Conservation (phyloP, 768 basidiomycete species). For the Tremella yokohamensis region DNA sequence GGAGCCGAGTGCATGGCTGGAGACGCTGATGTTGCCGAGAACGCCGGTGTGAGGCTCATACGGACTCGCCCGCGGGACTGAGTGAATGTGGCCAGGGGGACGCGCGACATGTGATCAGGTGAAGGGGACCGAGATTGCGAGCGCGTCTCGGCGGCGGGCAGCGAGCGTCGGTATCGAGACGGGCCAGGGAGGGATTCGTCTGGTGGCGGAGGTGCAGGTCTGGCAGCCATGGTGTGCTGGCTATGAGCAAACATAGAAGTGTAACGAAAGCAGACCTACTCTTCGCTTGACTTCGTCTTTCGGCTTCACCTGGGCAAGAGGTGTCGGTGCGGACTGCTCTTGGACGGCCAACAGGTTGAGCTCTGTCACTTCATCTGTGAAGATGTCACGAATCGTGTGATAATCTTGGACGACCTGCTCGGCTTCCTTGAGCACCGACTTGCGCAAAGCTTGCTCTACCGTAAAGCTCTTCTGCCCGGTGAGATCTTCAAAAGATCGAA, state of each 20-base stretch:
- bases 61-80: background rate
- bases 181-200: background rate
- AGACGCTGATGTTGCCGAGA: background rate
- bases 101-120: background rate
- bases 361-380: background rate
- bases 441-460: background rate
- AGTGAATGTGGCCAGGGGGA: background rate
- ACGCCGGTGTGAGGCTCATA: background rate
- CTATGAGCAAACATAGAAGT: too few relatives aligned
- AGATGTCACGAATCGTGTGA: constrained; percentile 2
- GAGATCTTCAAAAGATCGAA: background rate
- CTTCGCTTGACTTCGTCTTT: too few relatives aligned
- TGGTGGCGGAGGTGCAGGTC: background rate
- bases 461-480: background rate
- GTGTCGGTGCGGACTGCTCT: background rate
- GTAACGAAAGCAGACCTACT: too few relatives aligned
- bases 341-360: background rate
- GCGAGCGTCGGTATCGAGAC: background rate
- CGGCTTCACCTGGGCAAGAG: too few relatives aligned
- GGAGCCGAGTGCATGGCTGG: background rate
- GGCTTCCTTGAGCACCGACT: constrained; percentile 5
- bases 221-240: too few relatives aligned
- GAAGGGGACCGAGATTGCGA: constrained; percentile 4
- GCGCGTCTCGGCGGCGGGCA: too few relatives aligned
- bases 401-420: constrained; percentile 11